Evolutionary conservation across 2,329 filamentous ascomycete species (phyloP).

Genomic region (Akanthomyces dipterigenus): DNA sequence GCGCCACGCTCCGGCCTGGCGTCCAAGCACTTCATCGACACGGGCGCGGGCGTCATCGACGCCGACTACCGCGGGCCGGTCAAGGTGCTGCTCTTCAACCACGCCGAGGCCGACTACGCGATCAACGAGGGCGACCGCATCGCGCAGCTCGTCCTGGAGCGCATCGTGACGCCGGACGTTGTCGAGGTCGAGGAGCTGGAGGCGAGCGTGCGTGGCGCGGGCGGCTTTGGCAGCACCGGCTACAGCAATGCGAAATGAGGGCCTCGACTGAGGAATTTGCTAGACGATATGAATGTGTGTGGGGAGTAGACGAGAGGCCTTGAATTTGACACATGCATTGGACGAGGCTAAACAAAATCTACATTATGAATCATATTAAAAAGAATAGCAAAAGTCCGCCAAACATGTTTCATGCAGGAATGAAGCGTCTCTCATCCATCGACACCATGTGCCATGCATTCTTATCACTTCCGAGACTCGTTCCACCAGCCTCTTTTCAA

Average conservation of each 20-base stretch:
- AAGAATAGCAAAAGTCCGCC: neutral
- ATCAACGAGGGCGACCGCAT: conserved; percentile 83
- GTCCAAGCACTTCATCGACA: conserved; percentile 92
- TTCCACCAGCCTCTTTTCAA: neutral
- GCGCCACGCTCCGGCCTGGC: conserved; percentile 89
- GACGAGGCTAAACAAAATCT: neutral
- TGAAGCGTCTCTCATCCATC: neutral
- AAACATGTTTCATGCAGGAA: neutral
- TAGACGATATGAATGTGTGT: neutral
- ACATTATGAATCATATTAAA: neutral
- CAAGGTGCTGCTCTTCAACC: conserved; percentile 93
- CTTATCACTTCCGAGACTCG: neutral
- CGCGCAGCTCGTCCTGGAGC: conserved; percentile 88
- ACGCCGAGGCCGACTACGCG: conserved; percentile 72
- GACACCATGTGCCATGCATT: neutral
- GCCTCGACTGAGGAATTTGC: too few species aligned
- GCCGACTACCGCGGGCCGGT: conserved; percentile 93
- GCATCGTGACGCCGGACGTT: conserved; percentile 89
- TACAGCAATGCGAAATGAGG: neutral
- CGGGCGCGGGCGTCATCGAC: conserved; percentile 93
- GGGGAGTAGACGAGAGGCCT: too few species aligned
- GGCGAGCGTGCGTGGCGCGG: conserved; percentile 82
- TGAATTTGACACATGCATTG: neutral
- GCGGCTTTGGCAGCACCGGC: conserved; percentile 88
- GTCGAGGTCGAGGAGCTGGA: conserved; percentile 83